These are phyloP conservation scores for Russula compacta DNA, from an alignment of 768 basidiomycete genomes.

Conservation along the genomic window DNA sequence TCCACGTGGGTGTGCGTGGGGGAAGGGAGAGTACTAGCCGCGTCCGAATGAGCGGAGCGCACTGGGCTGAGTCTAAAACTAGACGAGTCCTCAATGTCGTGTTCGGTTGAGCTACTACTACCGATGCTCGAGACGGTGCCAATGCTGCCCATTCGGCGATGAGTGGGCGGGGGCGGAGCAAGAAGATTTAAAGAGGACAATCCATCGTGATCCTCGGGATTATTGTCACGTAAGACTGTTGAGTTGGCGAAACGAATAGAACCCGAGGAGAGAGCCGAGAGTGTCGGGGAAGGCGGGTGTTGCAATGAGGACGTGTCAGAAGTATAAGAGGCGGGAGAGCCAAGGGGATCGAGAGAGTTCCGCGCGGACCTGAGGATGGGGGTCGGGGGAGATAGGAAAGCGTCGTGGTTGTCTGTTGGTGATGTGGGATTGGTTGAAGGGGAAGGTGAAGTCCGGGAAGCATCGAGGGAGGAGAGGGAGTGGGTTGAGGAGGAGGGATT, in stretches of 20 bases:
- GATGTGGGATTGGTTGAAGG: neutral
- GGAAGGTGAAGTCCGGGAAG: neutral
- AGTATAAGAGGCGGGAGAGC: constrained; percentile 24
- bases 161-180: constrained; percentile 29
- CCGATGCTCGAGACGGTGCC: constrained; percentile 46
- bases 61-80: constrained; percentile 19
- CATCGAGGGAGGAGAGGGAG: neutral
- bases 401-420: constrained; percentile 8
- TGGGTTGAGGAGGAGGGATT: neutral
- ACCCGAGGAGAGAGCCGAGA: constrained; percentile 47
- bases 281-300: constrained; percentile 67
- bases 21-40: constrained; percentile 29
- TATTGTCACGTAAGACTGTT: constrained; percentile 56
- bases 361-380: constrained; percentile 16
- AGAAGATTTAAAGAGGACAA: constrained; percentile 44
- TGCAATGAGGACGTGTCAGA: constrained; percentile 32
- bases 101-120: constrained; percentile 39
- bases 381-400: constrained; percentile 9
- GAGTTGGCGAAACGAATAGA: constrained; percentile 50
- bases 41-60: constrained; percentile 26
- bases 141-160: constrained; percentile 48
- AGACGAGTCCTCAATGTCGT: constrained; percentile 19
- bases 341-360: constrained; percentile 28
- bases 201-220: constrained; percentile 50
- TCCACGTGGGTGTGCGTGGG: constrained; percentile 34